Percentiles rank a stretch among this genome's conserved stretches.
Conservation (phyloP, 2,329 filamentous ascomycete species). For the Penicillium glabrum region DNA sequence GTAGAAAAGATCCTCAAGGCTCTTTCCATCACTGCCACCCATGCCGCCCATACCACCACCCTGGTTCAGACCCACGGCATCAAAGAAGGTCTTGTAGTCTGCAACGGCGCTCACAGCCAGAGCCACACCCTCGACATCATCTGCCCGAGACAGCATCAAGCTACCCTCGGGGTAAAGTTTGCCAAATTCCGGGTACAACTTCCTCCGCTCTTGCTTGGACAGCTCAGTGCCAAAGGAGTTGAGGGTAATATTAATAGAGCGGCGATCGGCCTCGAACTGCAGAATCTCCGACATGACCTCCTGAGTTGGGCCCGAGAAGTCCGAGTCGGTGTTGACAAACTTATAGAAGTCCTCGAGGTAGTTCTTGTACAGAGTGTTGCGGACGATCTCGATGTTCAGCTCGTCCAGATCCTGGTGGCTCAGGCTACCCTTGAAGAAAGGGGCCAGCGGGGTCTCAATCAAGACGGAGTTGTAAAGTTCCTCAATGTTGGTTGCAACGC, state of each 20-base stretch:
- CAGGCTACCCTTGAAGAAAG: constrained; percentile 95
- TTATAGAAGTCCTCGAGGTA: constrained; percentile 97
- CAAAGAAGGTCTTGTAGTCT: constrained; percentile 96
- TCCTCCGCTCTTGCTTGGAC: constrained; percentile 88
- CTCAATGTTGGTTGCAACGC: constrained; percentile 96
- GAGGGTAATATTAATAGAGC: constrained; percentile 98
- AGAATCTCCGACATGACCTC: constrained; percentile 96
- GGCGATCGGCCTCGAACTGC: constrained; percentile 93
- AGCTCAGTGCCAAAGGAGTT: constrained; percentile 98
- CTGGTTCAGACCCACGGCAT: constrained; percentile 78
- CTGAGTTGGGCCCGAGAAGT: constrained; percentile 81
- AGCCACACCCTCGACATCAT: constrained; percentile 90
- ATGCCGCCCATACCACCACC: constrained; percentile 75
- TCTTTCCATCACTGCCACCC: constrained; percentile 80
- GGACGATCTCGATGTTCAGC: constrained; percentile 98
- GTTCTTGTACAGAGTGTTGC: constrained; percentile 99
- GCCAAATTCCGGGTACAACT: constrained; percentile 91
- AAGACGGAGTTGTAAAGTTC: constrained; percentile 98
- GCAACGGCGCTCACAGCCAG: constrained; percentile 89
- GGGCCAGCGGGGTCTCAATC: constrained; percentile 91
- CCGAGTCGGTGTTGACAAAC: constrained; percentile 86
- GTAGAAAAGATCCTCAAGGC: constrained; percentile 96
- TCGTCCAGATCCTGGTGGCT: constrained; percentile 97
- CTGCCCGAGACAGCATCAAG: constrained; percentile 89
- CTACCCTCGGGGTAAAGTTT: constrained; percentile 91